These are phyloP conservation scores for Fonsecaea pedrosoi DNA, from an alignment of 2,329 filamentous ascomycete species.

Conservation along the genomic window DNA sequence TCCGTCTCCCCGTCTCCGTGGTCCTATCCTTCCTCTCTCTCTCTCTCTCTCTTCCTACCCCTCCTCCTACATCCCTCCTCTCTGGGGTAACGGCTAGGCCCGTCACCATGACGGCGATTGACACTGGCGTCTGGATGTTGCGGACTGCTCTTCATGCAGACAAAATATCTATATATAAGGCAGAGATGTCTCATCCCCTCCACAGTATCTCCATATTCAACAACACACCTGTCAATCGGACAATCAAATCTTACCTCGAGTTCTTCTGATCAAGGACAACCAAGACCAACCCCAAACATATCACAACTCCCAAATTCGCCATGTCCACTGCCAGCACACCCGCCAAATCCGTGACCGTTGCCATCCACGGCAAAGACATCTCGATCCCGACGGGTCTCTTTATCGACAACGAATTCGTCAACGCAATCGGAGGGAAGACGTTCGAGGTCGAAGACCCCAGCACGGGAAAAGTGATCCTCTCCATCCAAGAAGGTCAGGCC, in stretches of 20 bases:
- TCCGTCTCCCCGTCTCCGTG: not conserved
- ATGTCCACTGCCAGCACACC: not conserved
- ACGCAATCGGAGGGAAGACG: slow-evolving; percentile 45
- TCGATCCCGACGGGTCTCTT: slow-evolving; percentile 44
- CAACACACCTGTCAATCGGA: not conserved
- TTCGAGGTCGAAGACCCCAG: slow-evolving; percentile 47
- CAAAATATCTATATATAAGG: not conserved
- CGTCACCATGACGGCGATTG: not conserved
- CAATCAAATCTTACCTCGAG: not conserved
- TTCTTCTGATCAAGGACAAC: not conserved
- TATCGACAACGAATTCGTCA: slow-evolving; percentile 54
- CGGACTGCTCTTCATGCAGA: not conserved
- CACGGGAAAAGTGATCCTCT: slow-evolving; percentile 42
- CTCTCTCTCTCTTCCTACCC: not conserved
- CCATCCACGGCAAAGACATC: slow-evolving; percentile 2
- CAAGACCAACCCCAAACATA: not conserved
- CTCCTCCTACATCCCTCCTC: not conserved
- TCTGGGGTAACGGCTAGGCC: not conserved
- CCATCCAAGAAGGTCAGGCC: slow-evolving; percentile 43
- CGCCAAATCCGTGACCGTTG: not conserved
- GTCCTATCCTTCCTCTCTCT: no score
- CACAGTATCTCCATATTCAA: not conserved
- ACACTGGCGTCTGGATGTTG: not conserved
- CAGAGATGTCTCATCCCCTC: not conserved
- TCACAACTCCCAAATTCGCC: not conserved